Base-by-base conservation (phyloP, 768 basidiomycete species). In the Kwoniella bestiolae region DNA sequence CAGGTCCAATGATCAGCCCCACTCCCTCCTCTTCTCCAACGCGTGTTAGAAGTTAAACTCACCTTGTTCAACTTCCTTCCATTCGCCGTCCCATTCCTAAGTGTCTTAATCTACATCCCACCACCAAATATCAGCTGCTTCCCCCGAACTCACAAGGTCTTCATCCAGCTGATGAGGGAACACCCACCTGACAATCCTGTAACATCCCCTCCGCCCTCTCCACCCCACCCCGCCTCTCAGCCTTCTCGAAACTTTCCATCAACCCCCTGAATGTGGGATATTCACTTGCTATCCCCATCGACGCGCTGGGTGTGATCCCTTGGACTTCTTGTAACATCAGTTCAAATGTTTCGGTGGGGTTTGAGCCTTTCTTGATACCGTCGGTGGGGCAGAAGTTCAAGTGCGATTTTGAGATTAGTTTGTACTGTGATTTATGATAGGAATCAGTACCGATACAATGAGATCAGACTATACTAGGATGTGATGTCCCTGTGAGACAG, bases 321-420 rank as follows among this genome's bases (percentile, higher is more conserved):
- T 74, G 73, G 11, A 82, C 72, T 52, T 79, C 74, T 63, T 79
- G 72, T 8, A 82, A 71, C 78, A 81, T 80, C 32, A 80, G 67
- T 60, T 78, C 70, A 58, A 79, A 73, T 0, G 74, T 69, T 29
- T 78, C 72, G 4, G 50, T 59, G 0, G 71, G 71, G 0, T 63
- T 61, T 14, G 66, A 29, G 21, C 64, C 70, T 52, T 80, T 80
- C 29, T 61, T 63, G 26, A 69, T 44, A 14, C 60, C 62, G 52
- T 76, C 74, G 32, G 70, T 58, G 5, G 77, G 70, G 35, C 71
- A 71, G 60, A 80, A 79, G 52, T 71, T 69, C 29, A 80, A 74
- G 56, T 82, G 81, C 0, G 76, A 73, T 50, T 79, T 78, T 18
- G 74, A 66, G 28, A 81, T 70, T 11, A 79, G 70, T 52, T 80